These are phyloP conservation scores for Pneumocystis carinii DNA, from an alignment of 1,139 yeast species.

Conservation along the genomic window DNA sequence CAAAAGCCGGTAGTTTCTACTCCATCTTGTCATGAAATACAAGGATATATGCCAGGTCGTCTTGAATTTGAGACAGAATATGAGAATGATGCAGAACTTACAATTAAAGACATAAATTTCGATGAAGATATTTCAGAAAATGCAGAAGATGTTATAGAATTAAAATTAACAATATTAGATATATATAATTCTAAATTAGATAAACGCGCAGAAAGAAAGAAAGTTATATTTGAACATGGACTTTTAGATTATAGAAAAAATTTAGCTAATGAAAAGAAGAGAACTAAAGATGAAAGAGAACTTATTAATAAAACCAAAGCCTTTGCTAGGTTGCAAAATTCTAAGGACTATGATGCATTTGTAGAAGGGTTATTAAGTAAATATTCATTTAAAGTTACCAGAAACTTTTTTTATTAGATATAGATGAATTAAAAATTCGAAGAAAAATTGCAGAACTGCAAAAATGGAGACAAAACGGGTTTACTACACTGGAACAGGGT, in stretches of 20 bases:
- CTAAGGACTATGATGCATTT: constrained; percentile 64
- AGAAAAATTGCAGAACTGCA: constrained; percentile 77
- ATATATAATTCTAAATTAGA: constrained; percentile 82
- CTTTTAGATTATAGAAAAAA: constrained; percentile 75
- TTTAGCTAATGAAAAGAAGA: constrained; percentile 57
- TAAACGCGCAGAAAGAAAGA: constrained; percentile 81
- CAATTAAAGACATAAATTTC: constrained; percentile 87
- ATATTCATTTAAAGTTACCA: neutral
- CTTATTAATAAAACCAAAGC: constrained; percentile 60
- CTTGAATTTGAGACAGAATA: constrained; percentile 91
- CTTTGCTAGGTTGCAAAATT: constrained; percentile 63
- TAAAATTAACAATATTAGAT: constrained; percentile 72
- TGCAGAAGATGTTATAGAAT: constrained; percentile 68
- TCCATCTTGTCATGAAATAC: constrained; percentile 92
- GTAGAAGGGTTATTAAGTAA: constrained; percentile 45
- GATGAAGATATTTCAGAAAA: constrained; percentile 62
- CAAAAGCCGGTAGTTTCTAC: constrained; percentile 81
- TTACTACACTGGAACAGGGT: constrained; percentile 72
- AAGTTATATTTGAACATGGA: constrained; percentile 60
- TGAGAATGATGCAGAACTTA: constrained; percentile 89
- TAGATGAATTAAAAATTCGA: constrained; percentile 57
- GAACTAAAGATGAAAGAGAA: constrained; percentile 82
- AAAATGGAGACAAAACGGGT: constrained; percentile 83
- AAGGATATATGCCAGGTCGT: constrained; percentile 98
- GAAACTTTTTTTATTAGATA: neutral